Evolutionary conservation across 2,329 filamentous ascomycete species (phyloP).

Genomic region (Pseudogymnoascus sp.): DNA sequence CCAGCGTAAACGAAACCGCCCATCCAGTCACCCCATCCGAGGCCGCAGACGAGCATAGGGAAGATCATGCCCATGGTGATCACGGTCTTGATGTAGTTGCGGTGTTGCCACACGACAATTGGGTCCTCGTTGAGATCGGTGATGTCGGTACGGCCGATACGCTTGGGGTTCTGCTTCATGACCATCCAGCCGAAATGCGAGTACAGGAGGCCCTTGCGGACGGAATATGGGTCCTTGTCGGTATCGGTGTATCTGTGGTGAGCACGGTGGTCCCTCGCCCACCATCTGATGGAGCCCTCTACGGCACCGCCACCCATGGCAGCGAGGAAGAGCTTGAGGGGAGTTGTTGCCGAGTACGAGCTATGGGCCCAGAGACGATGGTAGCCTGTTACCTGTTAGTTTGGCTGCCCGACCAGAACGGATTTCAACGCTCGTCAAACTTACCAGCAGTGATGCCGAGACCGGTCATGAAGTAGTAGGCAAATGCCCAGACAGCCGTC

Average conservation of each 20-base stretch:
- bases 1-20: constrained; percentile 82
- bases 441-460: constrained; percentile 72
- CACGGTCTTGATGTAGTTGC: constrained; percentile 76
- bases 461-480: constrained; percentile 80
- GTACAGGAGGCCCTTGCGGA: constrained; percentile 81
- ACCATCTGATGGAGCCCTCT: constrained; percentile 83
- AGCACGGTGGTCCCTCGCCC: constrained; percentile 78
- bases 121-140: constrained; percentile 81
- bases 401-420: neutral
- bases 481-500: constrained; percentile 66
- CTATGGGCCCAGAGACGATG: constrained; percentile 83
- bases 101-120: constrained; percentile 82
- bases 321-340: constrained; percentile 76
- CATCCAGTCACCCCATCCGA: constrained; percentile 74
- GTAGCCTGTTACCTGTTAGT: constrained; percentile 46
- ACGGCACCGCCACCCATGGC: constrained; percentile 76
- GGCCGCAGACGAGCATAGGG: constrained; percentile 67
- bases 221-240: constrained; percentile 85
- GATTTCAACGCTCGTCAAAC: constrained; percentile 27
- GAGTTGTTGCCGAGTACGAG: constrained; percentile 70
- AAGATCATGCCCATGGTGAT: constrained; percentile 70
- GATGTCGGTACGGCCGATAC: constrained; percentile 81
- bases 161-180: constrained; percentile 88
- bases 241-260: constrained; percentile 91
- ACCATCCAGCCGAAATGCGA: constrained; percentile 87